A percentile compares a stretch with the other conserved stretches of the same genome.
These are phyloP conservation scores for Paramecium caudatum DNA, from an alignment of 73 alveolate species.

Conservation along the genomic window DNA sequence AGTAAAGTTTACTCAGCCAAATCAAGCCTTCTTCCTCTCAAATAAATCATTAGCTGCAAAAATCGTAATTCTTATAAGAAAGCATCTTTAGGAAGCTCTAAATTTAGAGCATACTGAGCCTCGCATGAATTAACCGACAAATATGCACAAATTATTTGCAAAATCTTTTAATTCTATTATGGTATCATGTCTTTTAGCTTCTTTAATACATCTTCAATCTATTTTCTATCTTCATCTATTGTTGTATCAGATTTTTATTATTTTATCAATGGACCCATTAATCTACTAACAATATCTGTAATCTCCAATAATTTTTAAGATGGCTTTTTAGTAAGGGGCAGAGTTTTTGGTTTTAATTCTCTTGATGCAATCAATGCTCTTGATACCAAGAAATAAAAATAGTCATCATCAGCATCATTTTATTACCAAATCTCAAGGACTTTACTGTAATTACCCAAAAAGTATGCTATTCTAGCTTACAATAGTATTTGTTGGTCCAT, in stretches of 20 bases:
- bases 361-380: slow-evolving; percentile 68
- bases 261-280: slow-evolving; percentile 32
- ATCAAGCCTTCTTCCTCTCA: slow-evolving; percentile 68
- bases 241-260: slow-evolving; percentile 6
- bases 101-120: slow-evolving; percentile 31
- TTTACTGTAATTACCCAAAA: slow-evolving; percentile 46
- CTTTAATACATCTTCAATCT: slow-evolving; percentile 32
- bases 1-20: slow-evolving; percentile 33
- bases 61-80: slow-evolving; percentile 20
- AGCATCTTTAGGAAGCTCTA: slow-evolving; percentile 27
- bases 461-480: slow-evolving; percentile 53
- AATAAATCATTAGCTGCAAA: not conserved
- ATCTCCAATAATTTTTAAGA: slow-evolving; percentile 35
- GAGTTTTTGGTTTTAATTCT: slow-evolving; percentile 58
- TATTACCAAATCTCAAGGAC: slow-evolving; percentile 60
- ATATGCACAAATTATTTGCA: slow-evolving; percentile 58
- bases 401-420: slow-evolving; percentile 31
- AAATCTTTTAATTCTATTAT: slow-evolving; percentile 6
- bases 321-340: slow-evolving; percentile 28
- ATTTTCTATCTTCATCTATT: slow-evolving; percentile 52
- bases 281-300: slow-evolving; percentile 18
- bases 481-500: slow-evolving; percentile 46
- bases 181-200: slow-evolving; percentile 41
- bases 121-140: slow-evolving; percentile 59
- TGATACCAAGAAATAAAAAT: slow-evolving; percentile 51